Conservation (phyloP, 2,329 filamentous ascomycete species). For the Fusarium sp. region DNA sequence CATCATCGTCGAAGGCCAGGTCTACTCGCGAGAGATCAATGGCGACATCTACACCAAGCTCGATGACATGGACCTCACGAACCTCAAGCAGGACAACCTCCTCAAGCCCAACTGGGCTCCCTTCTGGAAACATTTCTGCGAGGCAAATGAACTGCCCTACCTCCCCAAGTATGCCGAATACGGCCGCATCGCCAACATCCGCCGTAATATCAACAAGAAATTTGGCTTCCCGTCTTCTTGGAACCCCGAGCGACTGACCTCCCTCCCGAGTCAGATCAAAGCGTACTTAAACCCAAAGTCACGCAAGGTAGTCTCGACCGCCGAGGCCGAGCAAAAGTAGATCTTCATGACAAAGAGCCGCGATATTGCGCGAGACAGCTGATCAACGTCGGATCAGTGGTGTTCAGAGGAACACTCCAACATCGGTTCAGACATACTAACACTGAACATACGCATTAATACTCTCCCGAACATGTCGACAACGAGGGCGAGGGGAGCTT, state of each 20-base stretch:
- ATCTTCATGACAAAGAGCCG: not conserved
- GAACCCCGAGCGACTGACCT: not conserved
- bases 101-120: not conserved
- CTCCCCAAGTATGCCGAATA: not conserved
- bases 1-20: not conserved
- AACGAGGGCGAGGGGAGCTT: too few relatives aligned
- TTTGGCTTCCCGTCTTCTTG: not conserved
- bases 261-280: not conserved
- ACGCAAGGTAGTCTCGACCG: not conserved
- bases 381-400: not conserved
- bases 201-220: not conserved
- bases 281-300: not conserved
- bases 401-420: not conserved
- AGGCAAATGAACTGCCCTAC: not conserved
- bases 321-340: not conserved
- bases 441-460: too few relatives aligned
- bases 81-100: not conserved
- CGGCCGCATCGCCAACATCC: not conserved
- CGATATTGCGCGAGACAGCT: not conserved
- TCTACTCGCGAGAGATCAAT: not conserved
- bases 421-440: accelerated
- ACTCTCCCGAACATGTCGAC: not conserved
- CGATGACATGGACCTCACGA: accelerated
- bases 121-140: not conserved
- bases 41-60: not conserved